Conservation (phyloP, 202 grass and related monocot genomes). For the Sporobolus alterniflorus region DNA sequence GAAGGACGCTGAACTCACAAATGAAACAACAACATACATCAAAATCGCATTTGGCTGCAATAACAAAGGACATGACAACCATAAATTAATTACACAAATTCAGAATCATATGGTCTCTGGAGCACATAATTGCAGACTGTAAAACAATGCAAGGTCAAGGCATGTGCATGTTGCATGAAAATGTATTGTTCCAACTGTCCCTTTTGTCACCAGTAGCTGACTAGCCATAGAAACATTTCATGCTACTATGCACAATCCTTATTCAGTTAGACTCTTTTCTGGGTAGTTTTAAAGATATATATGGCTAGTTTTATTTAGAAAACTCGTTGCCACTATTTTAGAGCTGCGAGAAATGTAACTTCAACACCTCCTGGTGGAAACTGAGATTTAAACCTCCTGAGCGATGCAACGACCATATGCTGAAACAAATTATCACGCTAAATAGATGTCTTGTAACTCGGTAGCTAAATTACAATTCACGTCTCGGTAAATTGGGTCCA, state of each 20-base stretch:
- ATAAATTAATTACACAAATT: background rate
- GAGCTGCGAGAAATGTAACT: too few relatives aligned
- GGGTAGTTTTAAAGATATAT: too few relatives aligned
- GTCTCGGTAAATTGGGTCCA: too few relatives aligned
- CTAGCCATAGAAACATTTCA: background rate
- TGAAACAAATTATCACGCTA: too few relatives aligned
- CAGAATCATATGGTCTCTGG: background rate
- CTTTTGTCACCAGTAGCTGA: background rate
- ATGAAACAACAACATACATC: slow-evolving; percentile 1
- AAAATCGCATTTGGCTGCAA: slow-evolving; percentile 6
- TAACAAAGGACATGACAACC: background rate
- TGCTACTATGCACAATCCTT: background rate
- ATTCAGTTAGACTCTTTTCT: background rate
- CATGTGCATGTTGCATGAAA: background rate
- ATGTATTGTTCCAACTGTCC: background rate
- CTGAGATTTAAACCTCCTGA: too few relatives aligned
- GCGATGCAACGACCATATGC: too few relatives aligned
- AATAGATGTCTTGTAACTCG: too few relatives aligned
- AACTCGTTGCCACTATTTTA: too few relatives aligned
- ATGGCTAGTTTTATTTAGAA: too few relatives aligned
- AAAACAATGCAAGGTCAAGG: background rate
- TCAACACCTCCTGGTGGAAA: too few relatives aligned
- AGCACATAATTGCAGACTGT: background rate
- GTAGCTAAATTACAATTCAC: too few relatives aligned
- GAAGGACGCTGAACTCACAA: background rate